Base-by-base conservation (phyloP, 257 asterid species). In the Forsythia viridissima region DNA sequence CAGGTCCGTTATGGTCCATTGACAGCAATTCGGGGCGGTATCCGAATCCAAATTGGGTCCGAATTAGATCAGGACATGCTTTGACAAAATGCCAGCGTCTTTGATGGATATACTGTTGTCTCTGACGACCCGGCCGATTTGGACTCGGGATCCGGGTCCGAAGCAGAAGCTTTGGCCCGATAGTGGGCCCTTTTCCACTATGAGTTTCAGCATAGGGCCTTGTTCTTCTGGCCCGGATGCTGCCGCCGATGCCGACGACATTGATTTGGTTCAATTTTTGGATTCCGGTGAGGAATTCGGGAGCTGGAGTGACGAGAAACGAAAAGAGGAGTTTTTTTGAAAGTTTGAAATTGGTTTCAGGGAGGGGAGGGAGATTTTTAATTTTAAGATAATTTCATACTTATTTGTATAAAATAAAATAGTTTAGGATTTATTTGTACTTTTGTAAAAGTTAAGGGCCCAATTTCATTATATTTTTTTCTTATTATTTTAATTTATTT, bases 61-160 rank as follows among this genome's bases (percentile, higher is more conserved):
- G n/a, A n/a, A n/a, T n/a, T n/a, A n/a, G n/a, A n/a, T n/a, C n/a
- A n/a, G n/a, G n/a, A n/a, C n/a, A n/a, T n/a, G n/a, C n/a, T n/a
- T n/a, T n/a, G n/a, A n/a, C n/a, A n/a, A n/a, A n/a, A n/a, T n/a
- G n/a, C n/a, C n/a, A n/a, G n/a, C n/a, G n/a, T n/a, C n/a, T n/a
- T n/a, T n/a, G n/a, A n/a, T n/a, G n/a, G n/a, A n/a, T n/a, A n/a
- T n/a, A n/a, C n/a, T n/a, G n/a, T n/a, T n/a, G n/a, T n/a, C 83
- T 40, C 94, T 90, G 36, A 77, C 85, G 24, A 85, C 41, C 61
- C 99, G 89, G n/a, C 98, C 99, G 73, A 94, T 79, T 4, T 61
- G 85, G 81, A 93, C 66, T 38, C 41, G 61, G 81, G 82, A 63
- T 40, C 88, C 86, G 75, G 97, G 87, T 34, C 20, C 37, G 85